Conservation (phyloP, 2,329 filamentous ascomycete species). For the Cladosporium sp. region DNA sequence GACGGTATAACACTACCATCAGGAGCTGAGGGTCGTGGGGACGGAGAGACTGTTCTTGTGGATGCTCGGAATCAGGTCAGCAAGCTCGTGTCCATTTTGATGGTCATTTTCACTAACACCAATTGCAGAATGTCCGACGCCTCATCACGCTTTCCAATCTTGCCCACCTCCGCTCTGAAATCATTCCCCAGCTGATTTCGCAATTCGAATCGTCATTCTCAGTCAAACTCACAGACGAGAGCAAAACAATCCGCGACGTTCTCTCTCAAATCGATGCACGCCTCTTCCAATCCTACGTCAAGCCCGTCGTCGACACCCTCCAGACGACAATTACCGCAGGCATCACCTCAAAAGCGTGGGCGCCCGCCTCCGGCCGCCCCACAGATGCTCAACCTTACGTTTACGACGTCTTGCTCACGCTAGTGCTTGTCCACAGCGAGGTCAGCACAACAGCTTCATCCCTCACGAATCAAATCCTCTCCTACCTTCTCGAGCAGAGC, state of each 20-base stretch:
- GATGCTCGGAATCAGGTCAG: conserved; percentile 51
- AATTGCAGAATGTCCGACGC: conserved; percentile 60
- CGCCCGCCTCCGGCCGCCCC: conserved; percentile 54
- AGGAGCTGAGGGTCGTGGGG: conserved; percentile 19
- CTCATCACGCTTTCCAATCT: conserved; percentile 92
- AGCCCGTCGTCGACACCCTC: conserved; percentile 65
- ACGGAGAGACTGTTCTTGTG: conserved; percentile 5
- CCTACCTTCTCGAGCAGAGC: conserved; percentile 77
- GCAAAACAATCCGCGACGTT: conserved; percentile 85
- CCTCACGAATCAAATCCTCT: conserved; percentile 75
- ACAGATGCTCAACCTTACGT: conserved; percentile 80
- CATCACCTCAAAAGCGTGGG: conserved; percentile 67
- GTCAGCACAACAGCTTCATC: conserved; percentile 54
- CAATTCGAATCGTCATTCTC: conserved; percentile 93
- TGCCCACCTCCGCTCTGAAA: conserved; percentile 71
- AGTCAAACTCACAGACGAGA: conserved; percentile 89
- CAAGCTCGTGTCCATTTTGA: conserved; percentile 4
- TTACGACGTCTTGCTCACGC: conserved; percentile 75
- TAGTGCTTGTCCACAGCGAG: conserved; percentile 81
- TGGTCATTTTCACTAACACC: neutral
- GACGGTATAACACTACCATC: conserved; percentile 41
- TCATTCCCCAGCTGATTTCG: conserved; percentile 81
- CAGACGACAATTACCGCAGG: conserved; percentile 67
- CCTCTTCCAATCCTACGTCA: conserved; percentile 88
- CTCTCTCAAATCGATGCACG: conserved; percentile 84